phyloP scores from a whole-genome alignment of 441 rosid species.

The Pelargonium australe region DNA sequence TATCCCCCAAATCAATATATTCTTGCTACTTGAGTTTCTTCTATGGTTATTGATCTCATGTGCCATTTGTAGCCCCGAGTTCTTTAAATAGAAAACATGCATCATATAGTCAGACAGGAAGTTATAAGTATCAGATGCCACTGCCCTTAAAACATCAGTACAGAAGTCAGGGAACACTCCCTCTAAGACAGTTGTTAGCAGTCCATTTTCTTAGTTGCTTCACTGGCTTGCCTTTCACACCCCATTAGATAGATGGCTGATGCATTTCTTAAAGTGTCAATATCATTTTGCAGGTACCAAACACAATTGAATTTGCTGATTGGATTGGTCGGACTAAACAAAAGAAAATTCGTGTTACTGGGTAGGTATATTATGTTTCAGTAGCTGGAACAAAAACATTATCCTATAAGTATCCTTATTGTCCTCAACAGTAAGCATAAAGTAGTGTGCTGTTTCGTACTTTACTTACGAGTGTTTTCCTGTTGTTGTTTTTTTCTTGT shows the following conservation, averaged over 20 bases:
- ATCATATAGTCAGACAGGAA: neutral
- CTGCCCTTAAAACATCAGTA: neutral
- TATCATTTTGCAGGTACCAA: constrained; percentile 64
- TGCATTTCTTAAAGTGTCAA: constrained; percentile 4
- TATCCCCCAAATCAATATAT: constrained; percentile 4
- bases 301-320: constrained; percentile 89
- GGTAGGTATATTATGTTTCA: constrained; percentile 42
- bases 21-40: neutral
- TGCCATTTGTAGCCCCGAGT: constrained; percentile 2
- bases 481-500: constrained; percentile 15
- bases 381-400: constrained; percentile 14
- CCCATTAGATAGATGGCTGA: neutral
- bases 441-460: constrained; percentile 2
- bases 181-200: neutral
- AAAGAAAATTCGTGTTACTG: constrained; percentile 86
- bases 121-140: neutral
- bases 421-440: neutral
- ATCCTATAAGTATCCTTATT: constrained; percentile 2
- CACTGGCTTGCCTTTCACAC: neutral
- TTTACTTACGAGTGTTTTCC: neutral
- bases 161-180: neutral
- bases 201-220: neutral
- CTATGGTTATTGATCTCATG: neutral
- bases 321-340: constrained; percentile 98
- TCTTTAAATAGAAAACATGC: neutral